Percentiles rank a stretch among this genome's conserved stretches.
Conservation (phyloP, 2,329 filamentous ascomycete species). For the Rhinocladiella mackenziei region DNA sequence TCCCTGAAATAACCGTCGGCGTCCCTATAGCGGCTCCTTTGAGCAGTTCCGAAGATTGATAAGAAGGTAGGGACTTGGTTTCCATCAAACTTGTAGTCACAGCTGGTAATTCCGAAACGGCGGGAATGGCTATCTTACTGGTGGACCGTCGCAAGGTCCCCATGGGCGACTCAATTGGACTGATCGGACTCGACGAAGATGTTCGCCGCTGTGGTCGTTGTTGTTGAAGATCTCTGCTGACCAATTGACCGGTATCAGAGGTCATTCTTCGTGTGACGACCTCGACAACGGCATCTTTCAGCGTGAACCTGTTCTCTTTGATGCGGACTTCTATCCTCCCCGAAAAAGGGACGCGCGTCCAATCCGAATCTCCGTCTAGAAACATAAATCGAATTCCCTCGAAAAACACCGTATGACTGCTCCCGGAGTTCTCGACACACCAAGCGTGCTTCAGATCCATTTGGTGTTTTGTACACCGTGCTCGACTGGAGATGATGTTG, state of each 20-base stretch:
- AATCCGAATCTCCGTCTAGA: slow-evolving; percentile 7
- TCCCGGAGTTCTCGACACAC: slow-evolving; percentile 12
- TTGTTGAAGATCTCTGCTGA: slow-evolving; percentile 9
- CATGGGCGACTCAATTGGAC: slow-evolving; percentile 2
- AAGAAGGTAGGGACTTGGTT: slow-evolving; percentile 10
- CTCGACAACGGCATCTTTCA: slow-evolving; percentile 18
- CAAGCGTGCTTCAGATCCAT: slow-evolving; percentile 18
- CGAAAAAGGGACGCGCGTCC: slow-evolving; percentile 14
- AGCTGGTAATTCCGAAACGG: slow-evolving; percentile 10
- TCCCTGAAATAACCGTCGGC: slow-evolving; percentile 15
- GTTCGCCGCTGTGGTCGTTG: too few relatives aligned
- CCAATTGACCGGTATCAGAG: slow-evolving; percentile 10
- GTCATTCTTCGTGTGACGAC: slow-evolving; percentile 16
- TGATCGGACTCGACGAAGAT: neutral
- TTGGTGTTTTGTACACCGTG: slow-evolving; percentile 13
- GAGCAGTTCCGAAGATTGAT: neutral
- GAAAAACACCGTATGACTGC: slow-evolving; percentile 15
- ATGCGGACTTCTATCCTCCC: slow-evolving; percentile 17
- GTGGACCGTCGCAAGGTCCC: neutral
- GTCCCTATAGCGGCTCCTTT: neutral
- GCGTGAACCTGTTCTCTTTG: slow-evolving; percentile 16
- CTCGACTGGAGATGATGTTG: slow-evolving; percentile 10
- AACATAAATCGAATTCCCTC: slow-evolving; percentile 18
- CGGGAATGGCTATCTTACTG: neutral
- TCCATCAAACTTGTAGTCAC: neutral